Conservation (phyloP, 1,284 basidiomycete species). For the Pyrrhoderma noxium region DNA sequence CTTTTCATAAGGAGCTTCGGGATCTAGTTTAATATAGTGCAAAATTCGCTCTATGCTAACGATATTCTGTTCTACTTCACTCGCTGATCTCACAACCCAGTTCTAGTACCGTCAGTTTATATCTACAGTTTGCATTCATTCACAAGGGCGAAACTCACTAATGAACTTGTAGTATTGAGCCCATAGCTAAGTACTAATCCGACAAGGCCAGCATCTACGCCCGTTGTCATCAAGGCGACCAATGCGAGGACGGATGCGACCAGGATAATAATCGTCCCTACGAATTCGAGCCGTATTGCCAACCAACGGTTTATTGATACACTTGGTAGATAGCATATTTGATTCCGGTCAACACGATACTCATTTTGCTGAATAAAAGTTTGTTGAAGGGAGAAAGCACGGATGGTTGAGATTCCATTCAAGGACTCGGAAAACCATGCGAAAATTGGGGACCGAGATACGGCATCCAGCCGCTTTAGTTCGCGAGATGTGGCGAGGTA, state of each 20-base stretch:
- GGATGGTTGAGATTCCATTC: conserved; percentile 56
- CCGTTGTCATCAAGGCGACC: conserved; percentile 60
- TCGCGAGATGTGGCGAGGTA: conserved; percentile 56
- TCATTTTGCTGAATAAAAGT: conserved; percentile 42
- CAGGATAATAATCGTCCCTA: conserved; percentile 69
- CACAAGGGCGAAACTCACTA: conserved; percentile 41
- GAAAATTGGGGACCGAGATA: conserved; percentile 61
- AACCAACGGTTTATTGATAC: conserved; percentile 60
- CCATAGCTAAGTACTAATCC: conserved; percentile 89
- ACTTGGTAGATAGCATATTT: conserved; percentile 77
- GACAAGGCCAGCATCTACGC: conserved; percentile 83
- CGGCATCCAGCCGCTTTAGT: conserved; percentile 62
- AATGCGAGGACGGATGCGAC: conserved; percentile 65
- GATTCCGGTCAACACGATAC: conserved; percentile 54
- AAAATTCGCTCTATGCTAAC: conserved; percentile 79
- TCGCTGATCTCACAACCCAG: conserved; percentile 86
- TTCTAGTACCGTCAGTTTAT: conserved; percentile 39
- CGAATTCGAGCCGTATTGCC: conserved; percentile 51
- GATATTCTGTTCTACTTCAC: conserved; percentile 92
- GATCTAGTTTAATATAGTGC: conserved; percentile 66
- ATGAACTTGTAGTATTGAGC: conserved; percentile 68
- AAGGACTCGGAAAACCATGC: conserved; percentile 53
- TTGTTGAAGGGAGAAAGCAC: conserved; percentile 46
- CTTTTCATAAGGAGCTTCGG: conserved; percentile 74
- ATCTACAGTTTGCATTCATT: conserved; percentile 5